Conservation (phyloP, 1,139 yeast species). For the Protomyces macrosporus region DNA sequence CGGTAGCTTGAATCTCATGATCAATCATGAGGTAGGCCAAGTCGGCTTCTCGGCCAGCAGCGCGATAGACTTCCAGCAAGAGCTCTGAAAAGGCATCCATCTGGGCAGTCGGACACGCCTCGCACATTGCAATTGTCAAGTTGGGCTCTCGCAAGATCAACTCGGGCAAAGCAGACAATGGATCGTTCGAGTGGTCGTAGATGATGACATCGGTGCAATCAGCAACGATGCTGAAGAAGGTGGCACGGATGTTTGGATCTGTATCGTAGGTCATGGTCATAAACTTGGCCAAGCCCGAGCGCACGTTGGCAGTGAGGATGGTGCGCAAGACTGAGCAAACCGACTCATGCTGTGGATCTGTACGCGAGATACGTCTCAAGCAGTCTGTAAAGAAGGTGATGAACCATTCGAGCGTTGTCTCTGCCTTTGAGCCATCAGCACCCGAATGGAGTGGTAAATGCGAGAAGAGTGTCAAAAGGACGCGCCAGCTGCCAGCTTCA, state of each 20-base stretch:
- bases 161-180: neutral
- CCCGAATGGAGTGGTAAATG: neutral
- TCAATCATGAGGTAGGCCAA: conserved; percentile 2
- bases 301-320: neutral
- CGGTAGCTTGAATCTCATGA: conserved; percentile 2
- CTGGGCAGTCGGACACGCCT: conserved; percentile 1
- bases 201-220: neutral
- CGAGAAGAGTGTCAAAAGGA: neutral
- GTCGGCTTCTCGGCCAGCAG: neutral
- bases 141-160: neutral
- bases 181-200: neutral
- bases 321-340: neutral
- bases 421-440: neutral
- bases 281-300: neutral
- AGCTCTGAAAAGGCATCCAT: conserved; percentile 8
- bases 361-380: neutral
- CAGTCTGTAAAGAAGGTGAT: neutral
- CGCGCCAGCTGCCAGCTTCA: neutral
- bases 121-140: neutral
- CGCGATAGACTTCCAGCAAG: neutral
- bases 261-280: neutral
- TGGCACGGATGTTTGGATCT: neutral
- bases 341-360: neutral
- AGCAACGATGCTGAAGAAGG: neutral
- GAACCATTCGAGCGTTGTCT: neutral